Conservation (phyloP, 192 early-diverging fungal genomes). For the Linnemannia elongata region DNA sequence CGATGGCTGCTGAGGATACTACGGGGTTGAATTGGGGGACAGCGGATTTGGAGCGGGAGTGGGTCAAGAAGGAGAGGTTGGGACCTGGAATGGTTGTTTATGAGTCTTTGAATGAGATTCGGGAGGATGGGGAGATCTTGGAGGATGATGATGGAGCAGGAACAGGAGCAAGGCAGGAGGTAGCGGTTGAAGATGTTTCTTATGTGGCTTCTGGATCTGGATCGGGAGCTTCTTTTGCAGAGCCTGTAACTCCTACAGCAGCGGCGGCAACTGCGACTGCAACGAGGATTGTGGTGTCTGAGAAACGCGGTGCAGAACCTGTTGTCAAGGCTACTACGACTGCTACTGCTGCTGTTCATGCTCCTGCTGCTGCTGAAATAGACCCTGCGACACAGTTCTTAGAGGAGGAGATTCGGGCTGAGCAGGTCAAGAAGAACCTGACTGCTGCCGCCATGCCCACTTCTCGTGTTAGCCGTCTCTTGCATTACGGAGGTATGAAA, state of each 20-base stretch:
- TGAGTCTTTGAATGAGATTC: not conserved
- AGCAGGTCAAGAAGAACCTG: constrained; percentile 43
- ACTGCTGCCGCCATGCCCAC: constrained; percentile 80
- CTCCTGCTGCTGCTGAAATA: too few species aligned
- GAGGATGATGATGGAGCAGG: not conserved
- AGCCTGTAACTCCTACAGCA: not conserved
- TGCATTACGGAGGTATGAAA: constrained; percentile 83
- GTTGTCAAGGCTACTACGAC: not conserved
- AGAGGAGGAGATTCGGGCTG: constrained; percentile 13
- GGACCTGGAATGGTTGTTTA: constrained; percentile 55
- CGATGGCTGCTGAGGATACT: constrained; percentile 36
- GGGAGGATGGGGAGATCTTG: too few species aligned
- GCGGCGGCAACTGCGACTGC: not conserved
- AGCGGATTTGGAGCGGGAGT: constrained; percentile 2
- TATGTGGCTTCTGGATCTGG: not conserved
- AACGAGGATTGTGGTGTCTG: not conserved
- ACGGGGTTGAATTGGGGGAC: constrained; percentile 32
- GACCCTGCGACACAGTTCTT: not conserved
- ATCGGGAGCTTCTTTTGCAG: not conserved
- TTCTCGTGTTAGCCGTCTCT: constrained; percentile 79
- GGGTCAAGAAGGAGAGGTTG: constrained; percentile 28
- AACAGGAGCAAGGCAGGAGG: not conserved
- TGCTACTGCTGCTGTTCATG: too few species aligned
- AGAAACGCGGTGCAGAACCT: not conserved
- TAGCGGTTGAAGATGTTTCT: not conserved